Base-by-base conservation (phyloP, 345 rosid genomes). In the Triadica sebifera region DNA sequence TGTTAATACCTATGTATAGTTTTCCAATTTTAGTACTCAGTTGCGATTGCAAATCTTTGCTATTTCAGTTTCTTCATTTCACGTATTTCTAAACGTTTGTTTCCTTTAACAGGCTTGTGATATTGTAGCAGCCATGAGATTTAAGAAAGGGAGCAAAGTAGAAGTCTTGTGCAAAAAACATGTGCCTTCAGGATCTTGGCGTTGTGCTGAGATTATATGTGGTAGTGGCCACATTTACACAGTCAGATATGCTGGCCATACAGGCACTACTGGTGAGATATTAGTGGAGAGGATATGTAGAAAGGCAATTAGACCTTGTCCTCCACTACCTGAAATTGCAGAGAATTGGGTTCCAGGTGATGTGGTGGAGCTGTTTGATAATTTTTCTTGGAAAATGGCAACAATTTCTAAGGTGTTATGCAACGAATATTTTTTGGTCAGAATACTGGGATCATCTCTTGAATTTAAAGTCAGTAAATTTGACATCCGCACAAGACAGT, bases 381-480 rank as follows among this genome's bases (percentile, higher is more conserved):
- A 73, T 73, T 81, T 81, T 75, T 86, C 87, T n/a, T 93, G 98
- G 98, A 93, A 86, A 83, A 86, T 87, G 87, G 98, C 90, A 24
- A 88, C 82, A 13, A 81, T 93, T 52, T 84, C 81, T 4, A 81
- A 82, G 75, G 80, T 86, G 73, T 80, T 88, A 80, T 83, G 79
- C 47, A 81, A 77, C 59, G 81, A 77, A 17, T 74, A 77, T 70
- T 76, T 79, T 76, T 74, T 87, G 88, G 87, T 89, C 38, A 87
- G 93, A 78, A 76, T 89, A 56, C 79, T 88, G 64, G 94, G 96
- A 60, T 89, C 91, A 37, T 87, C 89, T 53, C 46, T 84, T 69
- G 86, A 89, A 76, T 71, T 91, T 70, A 84, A 75, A 78, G 89
- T 82, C 67, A 73, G 75, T 46, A 84, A 74, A 82, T 78, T 71